Conservation (phyloP, 139 green algal species). For the Desmodesmus armatus region DNA sequence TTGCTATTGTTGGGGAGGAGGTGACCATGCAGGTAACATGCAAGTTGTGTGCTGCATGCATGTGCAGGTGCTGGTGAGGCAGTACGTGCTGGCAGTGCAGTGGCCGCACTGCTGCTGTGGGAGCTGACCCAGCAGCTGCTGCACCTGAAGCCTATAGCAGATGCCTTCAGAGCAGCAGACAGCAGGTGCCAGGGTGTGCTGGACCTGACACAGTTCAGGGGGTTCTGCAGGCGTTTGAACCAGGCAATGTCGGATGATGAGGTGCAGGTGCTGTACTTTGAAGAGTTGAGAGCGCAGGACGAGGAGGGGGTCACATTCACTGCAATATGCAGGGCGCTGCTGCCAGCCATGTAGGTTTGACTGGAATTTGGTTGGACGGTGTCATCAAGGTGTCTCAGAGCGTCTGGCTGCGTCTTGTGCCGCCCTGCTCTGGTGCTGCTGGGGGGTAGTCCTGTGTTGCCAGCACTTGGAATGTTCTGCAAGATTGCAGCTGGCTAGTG, state of each 20-base stretch:
- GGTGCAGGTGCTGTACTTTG: not conserved
- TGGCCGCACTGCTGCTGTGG: conserved; percentile 33
- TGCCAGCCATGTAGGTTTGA: conserved; percentile 17
- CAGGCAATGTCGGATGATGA: conserved; percentile 36
- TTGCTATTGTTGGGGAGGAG: not conserved
- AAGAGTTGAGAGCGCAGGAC: conserved; percentile 5
- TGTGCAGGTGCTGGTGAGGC: not conserved
- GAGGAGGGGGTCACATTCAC: not conserved
- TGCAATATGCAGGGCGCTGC: conserved; percentile 6
- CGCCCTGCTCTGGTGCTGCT: not conserved
- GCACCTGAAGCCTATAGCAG: not conserved
- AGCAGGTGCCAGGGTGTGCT: not conserved
- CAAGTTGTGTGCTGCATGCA: not conserved
- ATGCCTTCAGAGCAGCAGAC: conserved; percentile 33
- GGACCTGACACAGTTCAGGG: not conserved
- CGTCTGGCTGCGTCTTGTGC: not conserved
- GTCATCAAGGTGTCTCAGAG: not conserved
- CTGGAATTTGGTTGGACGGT: not conserved
- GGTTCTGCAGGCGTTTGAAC: conserved; percentile 25
- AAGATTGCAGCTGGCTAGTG: not conserved
- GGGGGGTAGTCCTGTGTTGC: too few species aligned
- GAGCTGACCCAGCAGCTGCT: conserved; percentile 19
- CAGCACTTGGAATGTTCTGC: too few species aligned
- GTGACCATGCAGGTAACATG: not conserved
- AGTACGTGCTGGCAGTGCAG: not conserved